phyloP scores from a whole-genome alignment of 495 filamentous ascomycete genomes.

The Durotheca rogersii region DNA sequence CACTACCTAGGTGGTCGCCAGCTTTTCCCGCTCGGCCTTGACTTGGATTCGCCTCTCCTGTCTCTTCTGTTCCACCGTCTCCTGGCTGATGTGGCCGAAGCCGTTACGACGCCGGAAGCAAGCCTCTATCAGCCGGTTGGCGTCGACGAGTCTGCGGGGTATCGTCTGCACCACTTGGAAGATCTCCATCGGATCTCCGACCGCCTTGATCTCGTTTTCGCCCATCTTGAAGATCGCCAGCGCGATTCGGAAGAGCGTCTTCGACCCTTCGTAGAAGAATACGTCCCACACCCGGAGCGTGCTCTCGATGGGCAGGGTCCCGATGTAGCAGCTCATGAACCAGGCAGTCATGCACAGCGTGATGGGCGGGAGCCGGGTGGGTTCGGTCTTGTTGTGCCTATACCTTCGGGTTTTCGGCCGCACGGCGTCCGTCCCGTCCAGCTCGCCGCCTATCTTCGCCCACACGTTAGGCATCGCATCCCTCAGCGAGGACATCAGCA shows the following conservation, averaged over 20 bases:
- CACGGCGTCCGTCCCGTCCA: conserved; percentile 54
- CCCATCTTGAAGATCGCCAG: conserved; percentile 91
- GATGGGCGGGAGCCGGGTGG: conserved; percentile 75
- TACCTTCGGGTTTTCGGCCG: conserved; percentile 41
- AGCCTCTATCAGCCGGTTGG: conserved; percentile 74
- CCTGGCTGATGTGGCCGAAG: conserved; percentile 75
- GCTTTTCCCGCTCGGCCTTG: conserved; percentile 44
- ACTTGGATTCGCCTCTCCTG: conserved; percentile 55
- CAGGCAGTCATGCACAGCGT: conserved; percentile 93
- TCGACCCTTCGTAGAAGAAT: conserved; percentile 93
- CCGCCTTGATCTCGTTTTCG: conserved; percentile 74
- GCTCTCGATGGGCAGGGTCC: conserved; percentile 85
- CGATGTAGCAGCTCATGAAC: conserved; percentile 98
- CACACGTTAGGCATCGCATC: conserved; percentile 86
- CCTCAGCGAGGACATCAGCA: conserved; percentile 81
- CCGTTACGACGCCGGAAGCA: conserved; percentile 79
- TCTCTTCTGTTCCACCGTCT: conserved; percentile 61
- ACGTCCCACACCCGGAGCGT: conserved; percentile 92
- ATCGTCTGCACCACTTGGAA: conserved; percentile 94
- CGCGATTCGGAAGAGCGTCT: conserved; percentile 92
- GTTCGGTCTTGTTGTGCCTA: conserved; percentile 34
- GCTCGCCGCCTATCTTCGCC: conserved; percentile 80
- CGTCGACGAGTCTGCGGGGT: conserved; percentile 77
- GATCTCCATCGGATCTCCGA: conserved; percentile 90
- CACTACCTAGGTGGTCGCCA: conserved; percentile 21